Percentiles rank a stretch among this genome's conserved stretches.
Evolutionary conservation across 1,284 basidiomycete genomes (phyloP).

Genomic region (Inonotus hispidus): DNA sequence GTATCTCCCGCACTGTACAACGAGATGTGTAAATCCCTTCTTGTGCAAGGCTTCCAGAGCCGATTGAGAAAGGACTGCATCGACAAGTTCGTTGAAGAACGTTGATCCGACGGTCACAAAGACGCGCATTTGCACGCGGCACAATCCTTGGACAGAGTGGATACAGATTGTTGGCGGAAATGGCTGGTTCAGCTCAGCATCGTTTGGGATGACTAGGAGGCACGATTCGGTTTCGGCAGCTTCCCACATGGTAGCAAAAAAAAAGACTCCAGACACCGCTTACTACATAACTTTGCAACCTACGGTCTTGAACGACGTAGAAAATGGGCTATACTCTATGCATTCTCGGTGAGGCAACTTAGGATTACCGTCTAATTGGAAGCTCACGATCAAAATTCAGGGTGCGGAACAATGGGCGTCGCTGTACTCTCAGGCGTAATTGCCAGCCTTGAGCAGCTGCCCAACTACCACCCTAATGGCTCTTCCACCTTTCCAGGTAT

Average conservation of each 20-base stretch:
- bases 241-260: no score
- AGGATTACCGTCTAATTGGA: not conserved
- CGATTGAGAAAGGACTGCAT: constrained; percentile 50
- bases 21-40: constrained; percentile 52
- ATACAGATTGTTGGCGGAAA: no score
- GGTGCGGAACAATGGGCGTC: constrained; percentile 99
- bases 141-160: not conserved
- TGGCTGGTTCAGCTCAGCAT: no score
- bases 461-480: constrained; percentile 22
- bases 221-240: no score
- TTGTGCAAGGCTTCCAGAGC: constrained; percentile 49
- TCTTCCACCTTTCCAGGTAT: not conserved
- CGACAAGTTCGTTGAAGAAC: constrained; percentile 70
- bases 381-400: constrained; percentile 34
- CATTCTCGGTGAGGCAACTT: constrained; percentile 29
- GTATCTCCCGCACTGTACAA: constrained; percentile 75
- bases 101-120: constrained; percentile 94
- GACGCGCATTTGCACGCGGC: constrained; percentile 43
- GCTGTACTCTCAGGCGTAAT: constrained; percentile 91
- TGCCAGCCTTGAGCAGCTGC: constrained; percentile 57
- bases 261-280: no score
- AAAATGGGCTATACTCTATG: constrained; percentile 39
- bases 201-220: no score
- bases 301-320: not conserved
- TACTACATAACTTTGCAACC: not conserved